Conservation (phyloP, 768 basidiomycete genomes). For the Serendipita sp. region DNA sequence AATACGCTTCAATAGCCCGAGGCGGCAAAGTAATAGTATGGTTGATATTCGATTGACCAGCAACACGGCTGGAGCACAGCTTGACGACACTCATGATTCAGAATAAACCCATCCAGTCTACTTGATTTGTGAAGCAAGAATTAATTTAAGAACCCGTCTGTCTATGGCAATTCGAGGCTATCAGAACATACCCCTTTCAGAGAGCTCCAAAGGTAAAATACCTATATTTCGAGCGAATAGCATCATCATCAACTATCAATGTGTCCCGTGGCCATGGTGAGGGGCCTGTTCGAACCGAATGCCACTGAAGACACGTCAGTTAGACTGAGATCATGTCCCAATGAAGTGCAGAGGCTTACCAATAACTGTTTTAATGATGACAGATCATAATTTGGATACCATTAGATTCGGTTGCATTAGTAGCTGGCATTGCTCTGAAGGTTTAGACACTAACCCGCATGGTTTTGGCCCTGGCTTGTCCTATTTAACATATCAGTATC, state of each 20-base stretch:
- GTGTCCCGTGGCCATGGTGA: conserved; percentile 39
- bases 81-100: background rate
- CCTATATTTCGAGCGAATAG: too few species aligned
- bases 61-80: background rate
- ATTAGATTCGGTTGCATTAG: conserved; percentile 1
- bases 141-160: too few species aligned
- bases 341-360: conserved; percentile 16
- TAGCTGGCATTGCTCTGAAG: conserved; percentile 8
- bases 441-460: conserved; percentile 60
- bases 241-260: background rate
- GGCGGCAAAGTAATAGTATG: background rate
- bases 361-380: conserved; percentile 19
- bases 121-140: too few species aligned
- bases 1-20: background rate
- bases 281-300: conserved; percentile 77
- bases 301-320: conserved; percentile 36
- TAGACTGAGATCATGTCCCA: background rate
- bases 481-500: conserved; percentile 23
- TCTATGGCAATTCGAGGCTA: too few species aligned
- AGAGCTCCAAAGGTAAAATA: too few species aligned
- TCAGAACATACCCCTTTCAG: too few species aligned
- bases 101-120: too few species aligned
- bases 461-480: conserved; percentile 75
- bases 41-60: too few species aligned
- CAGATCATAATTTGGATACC: background rate